Percentiles rank a stretch among this genome's conserved stretches.
phyloP scores from a whole-genome alignment of 2,329 filamentous ascomycete genomes.

The Ophiostoma pallidulum region DNA sequence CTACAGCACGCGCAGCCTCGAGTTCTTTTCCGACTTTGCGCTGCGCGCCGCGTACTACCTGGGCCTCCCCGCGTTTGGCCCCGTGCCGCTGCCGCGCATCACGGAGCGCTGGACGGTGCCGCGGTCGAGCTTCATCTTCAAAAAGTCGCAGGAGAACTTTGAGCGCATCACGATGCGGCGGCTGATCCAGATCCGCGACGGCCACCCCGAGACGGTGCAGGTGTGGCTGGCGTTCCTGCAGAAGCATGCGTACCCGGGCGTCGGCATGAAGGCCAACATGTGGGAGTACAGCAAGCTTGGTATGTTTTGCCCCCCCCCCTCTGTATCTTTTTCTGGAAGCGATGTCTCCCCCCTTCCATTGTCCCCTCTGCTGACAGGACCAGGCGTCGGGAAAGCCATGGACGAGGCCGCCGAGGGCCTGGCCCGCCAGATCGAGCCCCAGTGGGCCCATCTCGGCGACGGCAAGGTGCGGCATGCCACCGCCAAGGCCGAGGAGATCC shows the following conservation, averaged over 20 bases:
- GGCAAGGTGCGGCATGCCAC: slow-evolving; percentile 39
- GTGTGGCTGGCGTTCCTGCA: slow-evolving; percentile 86
- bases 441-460: slow-evolving; percentile 49
- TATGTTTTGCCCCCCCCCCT: slow-evolving; percentile 28
- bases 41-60: slow-evolving; percentile 92
- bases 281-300: slow-evolving; percentile 76
- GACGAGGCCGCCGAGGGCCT: slow-evolving; percentile 37
- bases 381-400: slow-evolving; percentile 44
- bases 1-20: slow-evolving; percentile 79
- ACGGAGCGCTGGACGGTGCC: slow-evolving; percentile 93
- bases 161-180: slow-evolving; percentile 80
- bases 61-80: slow-evolving; percentile 73
- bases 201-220: slow-evolving; percentile 78
- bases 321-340: not conserved
- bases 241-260: slow-evolving; percentile 89
- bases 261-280: slow-evolving; percentile 97
- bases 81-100: slow-evolving; percentile 75
- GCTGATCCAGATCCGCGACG: slow-evolving; percentile 87
- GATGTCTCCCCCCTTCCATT: not conserved
- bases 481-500: slow-evolving; percentile 47
- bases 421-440: slow-evolving; percentile 34
- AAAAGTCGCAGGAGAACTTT: slow-evolving; percentile 97
- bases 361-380: not conserved
- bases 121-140: slow-evolving; percentile 81
- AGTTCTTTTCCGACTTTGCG: slow-evolving; percentile 92